Conservation (phyloP, 768 basidiomycete species). For the Ramaria rubella region DNA sequence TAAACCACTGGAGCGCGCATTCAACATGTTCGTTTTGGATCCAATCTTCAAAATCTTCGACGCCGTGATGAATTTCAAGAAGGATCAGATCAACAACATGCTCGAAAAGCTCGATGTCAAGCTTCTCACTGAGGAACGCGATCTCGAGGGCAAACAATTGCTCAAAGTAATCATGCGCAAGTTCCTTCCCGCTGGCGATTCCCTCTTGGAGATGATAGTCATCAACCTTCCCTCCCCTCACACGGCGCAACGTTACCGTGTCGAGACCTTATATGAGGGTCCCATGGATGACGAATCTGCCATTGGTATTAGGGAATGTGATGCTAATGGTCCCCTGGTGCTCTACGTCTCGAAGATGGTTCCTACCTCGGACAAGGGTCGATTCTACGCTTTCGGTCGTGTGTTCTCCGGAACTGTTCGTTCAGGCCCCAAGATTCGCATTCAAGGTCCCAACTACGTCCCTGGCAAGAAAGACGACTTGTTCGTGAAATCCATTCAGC, state of each 20-base stretch:
- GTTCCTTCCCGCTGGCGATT: conserved; percentile 98
- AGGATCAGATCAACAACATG: conserved; percentile 74
- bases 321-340: conserved; percentile 93
- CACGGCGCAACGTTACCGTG: conserved; percentile 97
- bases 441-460: conserved; percentile 97
- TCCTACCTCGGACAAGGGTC: conserved; percentile 98
- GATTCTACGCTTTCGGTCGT: conserved; percentile 99
- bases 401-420: conserved; percentile 98
- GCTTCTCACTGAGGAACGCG: conserved; percentile 81
- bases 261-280: conserved; percentile 98
- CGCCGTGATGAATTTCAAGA: conserved; percentile 99
- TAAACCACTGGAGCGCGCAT: conserved; percentile 93
- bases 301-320: conserved; percentile 96
- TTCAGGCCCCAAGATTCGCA: conserved; percentile 97
- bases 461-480: conserved; percentile 99
- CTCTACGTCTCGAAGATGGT: conserved; percentile 99
- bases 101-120: conserved; percentile 96
- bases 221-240: conserved; percentile 97
- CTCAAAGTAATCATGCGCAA: conserved; percentile 99
- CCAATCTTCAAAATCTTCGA: conserved; percentile 99
- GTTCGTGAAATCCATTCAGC: conserved; percentile 96
- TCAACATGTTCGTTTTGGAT: conserved; percentile 97
- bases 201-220: conserved; percentile 99
- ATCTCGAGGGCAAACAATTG: conserved; percentile 90
- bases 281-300: conserved; percentile 99